Evolutionary conservation across 192 early-diverging fungal species (phyloP).

Genomic region (Coemansia sp.): DNA sequence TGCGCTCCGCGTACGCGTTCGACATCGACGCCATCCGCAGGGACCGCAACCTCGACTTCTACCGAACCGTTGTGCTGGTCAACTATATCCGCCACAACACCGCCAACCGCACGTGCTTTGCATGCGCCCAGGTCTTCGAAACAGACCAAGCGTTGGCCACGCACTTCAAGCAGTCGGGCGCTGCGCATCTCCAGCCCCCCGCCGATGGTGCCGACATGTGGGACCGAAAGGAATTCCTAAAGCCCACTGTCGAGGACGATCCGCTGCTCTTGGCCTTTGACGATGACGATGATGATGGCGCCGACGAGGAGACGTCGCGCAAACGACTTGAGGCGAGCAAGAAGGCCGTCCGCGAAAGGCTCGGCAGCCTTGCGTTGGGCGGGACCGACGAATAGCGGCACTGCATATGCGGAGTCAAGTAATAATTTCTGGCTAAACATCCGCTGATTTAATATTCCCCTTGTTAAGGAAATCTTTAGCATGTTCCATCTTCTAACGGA

Average conservation of each 20-base stretch:
- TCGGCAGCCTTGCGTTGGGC: conserved; percentile 25
- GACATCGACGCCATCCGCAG: conserved; percentile 65
- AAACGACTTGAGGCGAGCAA: conserved; percentile 42
- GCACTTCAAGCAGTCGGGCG: conserved; percentile 67
- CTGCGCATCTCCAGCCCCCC: conserved; percentile 58
- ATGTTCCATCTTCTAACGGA: not conserved
- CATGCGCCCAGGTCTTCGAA: conserved; percentile 63
- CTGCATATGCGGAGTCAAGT: too few species aligned
- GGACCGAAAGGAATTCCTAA: conserved; percentile 73
- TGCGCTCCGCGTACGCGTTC: conserved; percentile 76
- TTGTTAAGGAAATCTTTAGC: not conserved
- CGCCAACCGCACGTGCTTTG: conserved; percentile 67
- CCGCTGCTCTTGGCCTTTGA: conserved; percentile 77
- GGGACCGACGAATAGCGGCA: not conserved
- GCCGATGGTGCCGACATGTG: conserved; percentile 63
- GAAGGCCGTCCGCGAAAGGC: conserved; percentile 31
- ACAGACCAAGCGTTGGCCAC: conserved; percentile 47
- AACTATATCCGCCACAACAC: conserved; percentile 82
- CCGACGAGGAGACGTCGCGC: conserved; percentile 37
- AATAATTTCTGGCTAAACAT: too few species aligned
- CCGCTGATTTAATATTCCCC: not conserved
- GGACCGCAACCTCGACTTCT: conserved; percentile 71
- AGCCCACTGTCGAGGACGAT: conserved; percentile 85
- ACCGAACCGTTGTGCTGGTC: conserved; percentile 80
- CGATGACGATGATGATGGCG: conserved; percentile 39